Conservation (phyloP, 1,284 basidiomycete species). For the Microbotryum intermedium region DNA sequence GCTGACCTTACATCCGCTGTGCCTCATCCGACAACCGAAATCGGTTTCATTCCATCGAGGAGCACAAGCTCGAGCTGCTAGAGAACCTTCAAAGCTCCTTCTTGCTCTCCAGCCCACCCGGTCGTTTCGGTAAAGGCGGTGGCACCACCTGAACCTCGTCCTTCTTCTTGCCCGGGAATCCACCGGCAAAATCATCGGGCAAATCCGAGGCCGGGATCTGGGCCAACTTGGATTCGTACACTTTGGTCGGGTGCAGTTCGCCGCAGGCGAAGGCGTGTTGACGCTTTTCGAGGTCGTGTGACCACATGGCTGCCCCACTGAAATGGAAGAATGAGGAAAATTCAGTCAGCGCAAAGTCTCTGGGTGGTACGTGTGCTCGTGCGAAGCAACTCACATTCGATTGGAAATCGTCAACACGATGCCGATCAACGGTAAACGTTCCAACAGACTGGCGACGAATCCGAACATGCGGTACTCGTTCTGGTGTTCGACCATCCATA, state of each 20-base stretch:
- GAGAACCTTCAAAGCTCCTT: no score
- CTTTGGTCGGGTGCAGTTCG: constrained; percentile 18
- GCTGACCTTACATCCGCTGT: no score
- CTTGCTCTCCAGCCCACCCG: no score
- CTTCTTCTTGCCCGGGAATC: constrained; percentile 26
- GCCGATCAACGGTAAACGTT: constrained; percentile 34
- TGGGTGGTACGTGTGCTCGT: background rate
- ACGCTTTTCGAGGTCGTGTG: constrained; percentile 33
- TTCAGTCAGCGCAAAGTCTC: no score
- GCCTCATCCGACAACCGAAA: no score
- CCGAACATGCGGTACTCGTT: constrained; percentile 34
- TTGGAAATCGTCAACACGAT: constrained; percentile 36
- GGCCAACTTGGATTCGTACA: constrained; percentile 32
- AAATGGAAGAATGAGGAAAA: no score
- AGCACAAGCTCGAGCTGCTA: no score
- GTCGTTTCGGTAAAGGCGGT: no score
- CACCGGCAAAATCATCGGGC: constrained; percentile 26
- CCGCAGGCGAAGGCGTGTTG: constrained; percentile 31
- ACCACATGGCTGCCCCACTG: constrained; percentile 33
- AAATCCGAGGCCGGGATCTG: constrained; percentile 22
- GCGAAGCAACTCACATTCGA: constrained; percentile 18
- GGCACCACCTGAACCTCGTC: constrained; percentile 20
- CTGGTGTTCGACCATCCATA: constrained; percentile 35
- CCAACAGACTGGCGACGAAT: constrained; percentile 31
- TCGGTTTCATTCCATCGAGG: no score